These are phyloP conservation scores for Penicillium sp. DNA, from an alignment of 2,329 filamentous ascomycete species.

Conservation along the genomic window DNA sequence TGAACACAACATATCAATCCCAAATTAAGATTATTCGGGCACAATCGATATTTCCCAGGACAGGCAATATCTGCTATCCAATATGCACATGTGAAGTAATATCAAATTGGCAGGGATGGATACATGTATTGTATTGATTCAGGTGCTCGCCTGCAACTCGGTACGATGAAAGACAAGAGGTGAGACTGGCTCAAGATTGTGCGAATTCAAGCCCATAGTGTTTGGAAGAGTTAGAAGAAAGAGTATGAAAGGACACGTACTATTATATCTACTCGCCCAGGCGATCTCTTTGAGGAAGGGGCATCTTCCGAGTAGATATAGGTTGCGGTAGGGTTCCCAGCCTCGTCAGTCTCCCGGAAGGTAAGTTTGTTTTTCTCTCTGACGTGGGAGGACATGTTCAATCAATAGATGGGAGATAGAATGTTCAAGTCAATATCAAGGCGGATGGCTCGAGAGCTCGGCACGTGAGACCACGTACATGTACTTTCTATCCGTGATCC, in stretches of 20 bases:
- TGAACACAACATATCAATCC: neutral
- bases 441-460: neutral
- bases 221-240: neutral
- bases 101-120: neutral
- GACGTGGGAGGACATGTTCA: neutral
- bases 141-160: neutral
- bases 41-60: neutral
- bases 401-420: neutral
- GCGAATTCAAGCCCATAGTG: neutral
- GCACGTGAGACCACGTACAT: constrained; percentile 9
- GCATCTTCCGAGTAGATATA: constrained; percentile 47
- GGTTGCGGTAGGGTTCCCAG: constrained; percentile 49
- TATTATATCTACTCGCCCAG: constrained; percentile 47
- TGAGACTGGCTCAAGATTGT: neutral
- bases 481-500: neutral
- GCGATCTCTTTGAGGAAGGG: constrained; percentile 9
- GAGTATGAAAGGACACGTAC: constrained; percentile 25
- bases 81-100: neutral
- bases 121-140: neutral
- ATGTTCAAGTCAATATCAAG: neutral
- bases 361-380: constrained; percentile 16
- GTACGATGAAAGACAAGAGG: neutral
- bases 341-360: constrained; percentile 49
- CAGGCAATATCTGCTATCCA: neutral
- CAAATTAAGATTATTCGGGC: neutral